Evolutionary conservation across 1,284 basidiomycete species (phyloP).

Genomic region (Cryptococcus deneoformans): DNA sequence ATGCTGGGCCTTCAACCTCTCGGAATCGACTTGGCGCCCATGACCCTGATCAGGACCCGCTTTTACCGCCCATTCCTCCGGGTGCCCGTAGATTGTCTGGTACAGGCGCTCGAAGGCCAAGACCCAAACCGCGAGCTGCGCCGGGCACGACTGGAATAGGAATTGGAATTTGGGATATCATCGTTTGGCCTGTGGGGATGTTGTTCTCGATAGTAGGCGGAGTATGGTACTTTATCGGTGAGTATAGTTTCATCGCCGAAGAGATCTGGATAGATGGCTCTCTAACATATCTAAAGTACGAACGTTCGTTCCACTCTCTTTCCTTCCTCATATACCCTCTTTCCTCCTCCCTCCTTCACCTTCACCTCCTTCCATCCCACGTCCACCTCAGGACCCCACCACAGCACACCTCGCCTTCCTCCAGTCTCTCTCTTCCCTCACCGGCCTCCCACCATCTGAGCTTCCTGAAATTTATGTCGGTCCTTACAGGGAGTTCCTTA

Average conservation of each 20-base stretch:
- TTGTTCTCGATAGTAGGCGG: slow-evolving; percentile 37
- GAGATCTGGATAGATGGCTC: background rate
- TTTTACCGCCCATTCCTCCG: slow-evolving; percentile 7
- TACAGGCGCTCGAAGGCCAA: background rate
- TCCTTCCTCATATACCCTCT: slow-evolving; percentile 41
- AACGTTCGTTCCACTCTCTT: slow-evolving; percentile 43
- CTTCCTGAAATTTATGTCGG: slow-evolving; percentile 78
- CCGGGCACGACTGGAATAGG: slow-evolving; percentile 12
- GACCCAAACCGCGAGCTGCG: slow-evolving; percentile 2
- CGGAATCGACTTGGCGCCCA: slow-evolving; percentile 2
- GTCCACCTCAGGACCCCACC: slow-evolving; percentile 30
- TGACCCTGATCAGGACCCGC: slow-evolving; percentile 7
- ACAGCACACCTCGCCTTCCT: slow-evolving; percentile 34
- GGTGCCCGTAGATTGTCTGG: slow-evolving; percentile 18
- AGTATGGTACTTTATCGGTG: slow-evolving; percentile 48
- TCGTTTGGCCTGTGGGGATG: slow-evolving; percentile 36
- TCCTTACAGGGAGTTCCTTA: slow-evolving; percentile 77
- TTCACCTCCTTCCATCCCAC: slow-evolving; percentile 1
- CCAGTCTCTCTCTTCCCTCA: slow-evolving; percentile 31
- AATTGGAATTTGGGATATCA: slow-evolving; percentile 32
- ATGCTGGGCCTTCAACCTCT: slow-evolving; percentile 4
- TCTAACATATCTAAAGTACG: slow-evolving; percentile 27
- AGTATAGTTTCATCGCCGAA: slow-evolving; percentile 8
- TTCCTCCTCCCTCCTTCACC: slow-evolving; percentile 42
- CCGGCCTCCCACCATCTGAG: slow-evolving; percentile 10